Evolutionary conservation across 2,329 filamentous ascomycete genomes (phyloP).

Genomic region (Plenodomus lindquistii): DNA sequence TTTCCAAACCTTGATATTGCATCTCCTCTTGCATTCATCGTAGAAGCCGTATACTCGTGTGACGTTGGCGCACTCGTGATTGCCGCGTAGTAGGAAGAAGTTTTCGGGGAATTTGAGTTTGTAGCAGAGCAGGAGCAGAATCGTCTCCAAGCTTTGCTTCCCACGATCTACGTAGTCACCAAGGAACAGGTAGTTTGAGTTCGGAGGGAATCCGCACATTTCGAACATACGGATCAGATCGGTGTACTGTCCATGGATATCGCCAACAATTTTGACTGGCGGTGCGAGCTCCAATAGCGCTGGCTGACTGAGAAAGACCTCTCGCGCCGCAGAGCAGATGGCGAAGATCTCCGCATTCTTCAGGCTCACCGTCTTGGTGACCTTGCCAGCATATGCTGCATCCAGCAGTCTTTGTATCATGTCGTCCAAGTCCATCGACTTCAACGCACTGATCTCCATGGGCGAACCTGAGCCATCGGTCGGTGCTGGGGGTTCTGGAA

Average conservation of each 20-base stretch:
- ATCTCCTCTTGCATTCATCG: slow-evolving; percentile 94
- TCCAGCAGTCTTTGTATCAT: slow-evolving; percentile 95
- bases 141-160: slow-evolving; percentile 94
- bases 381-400: slow-evolving; percentile 92
- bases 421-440: slow-evolving; percentile 92
- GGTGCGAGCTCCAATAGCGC: slow-evolving; percentile 89
- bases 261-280: slow-evolving; percentile 96
- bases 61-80: slow-evolving; percentile 96
- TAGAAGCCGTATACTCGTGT: slow-evolving; percentile 97
- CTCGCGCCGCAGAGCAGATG: slow-evolving; percentile 85
- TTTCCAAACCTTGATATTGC: slow-evolving; percentile 98
- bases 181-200: slow-evolving; percentile 89
- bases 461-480: slow-evolving; percentile 58
- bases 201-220: slow-evolving; percentile 96
- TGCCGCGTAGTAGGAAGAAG: slow-evolving; percentile 92
- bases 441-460: slow-evolving; percentile 87
- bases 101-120: slow-evolving; percentile 98
- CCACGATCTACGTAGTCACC: slow-evolving; percentile 96
- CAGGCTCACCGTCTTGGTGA: slow-evolving; percentile 94
- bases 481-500: slow-evolving; percentile 53
- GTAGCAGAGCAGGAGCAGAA: slow-evolving; percentile 89
- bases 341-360: slow-evolving; percentile 97
- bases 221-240: slow-evolving; percentile 97
- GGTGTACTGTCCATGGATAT: slow-evolving; percentile 95
- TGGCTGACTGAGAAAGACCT: slow-evolving; percentile 88